A percentile compares a stretch with the other conserved stretches of the same genome.
These are phyloP conservation scores for Heteromeles arbutifolia DNA, from an alignment of 306 rosid species.

Conservation along the genomic window DNA sequence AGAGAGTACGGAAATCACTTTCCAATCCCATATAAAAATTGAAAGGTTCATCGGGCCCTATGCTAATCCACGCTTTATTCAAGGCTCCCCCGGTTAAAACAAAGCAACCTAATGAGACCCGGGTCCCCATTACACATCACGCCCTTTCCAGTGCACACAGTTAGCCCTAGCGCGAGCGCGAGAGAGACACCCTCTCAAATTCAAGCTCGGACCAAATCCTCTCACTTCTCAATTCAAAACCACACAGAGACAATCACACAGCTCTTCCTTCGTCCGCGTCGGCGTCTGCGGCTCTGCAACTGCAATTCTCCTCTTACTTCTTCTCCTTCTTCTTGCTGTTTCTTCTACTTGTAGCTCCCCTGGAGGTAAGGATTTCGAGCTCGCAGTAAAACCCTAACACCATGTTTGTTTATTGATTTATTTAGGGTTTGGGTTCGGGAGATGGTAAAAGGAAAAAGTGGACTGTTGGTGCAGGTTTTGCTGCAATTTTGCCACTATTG, in stretches of 20 bases:
- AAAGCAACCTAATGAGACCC: neutral
- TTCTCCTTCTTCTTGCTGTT: neutral
- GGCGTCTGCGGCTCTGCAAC: neutral
- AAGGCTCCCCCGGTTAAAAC: neutral
- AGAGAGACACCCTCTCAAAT: neutral
- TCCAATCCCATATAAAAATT: no score
- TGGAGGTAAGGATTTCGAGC: constrained; percentile 1
- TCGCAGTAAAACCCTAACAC: neutral
- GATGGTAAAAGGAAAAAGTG: neutral
- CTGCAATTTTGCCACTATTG: neutral
- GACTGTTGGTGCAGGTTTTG: neutral
- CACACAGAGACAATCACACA: neutral
- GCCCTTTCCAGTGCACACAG: neutral
- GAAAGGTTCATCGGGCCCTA: neutral
- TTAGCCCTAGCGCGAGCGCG: constrained; percentile 12
- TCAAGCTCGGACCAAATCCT: neutral
- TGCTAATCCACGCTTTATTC: neutral
- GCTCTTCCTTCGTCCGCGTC: neutral
- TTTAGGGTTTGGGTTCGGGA: neutral
- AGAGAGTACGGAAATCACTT: no score
- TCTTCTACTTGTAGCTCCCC: neutral
- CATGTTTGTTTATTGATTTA: neutral
- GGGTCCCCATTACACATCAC: neutral
- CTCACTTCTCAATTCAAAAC: neutral
- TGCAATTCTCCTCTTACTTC: neutral